Evolutionary conservation across 805 yeast species (phyloP).

Genomic region (Danielozyma ontarioensis): DNA sequence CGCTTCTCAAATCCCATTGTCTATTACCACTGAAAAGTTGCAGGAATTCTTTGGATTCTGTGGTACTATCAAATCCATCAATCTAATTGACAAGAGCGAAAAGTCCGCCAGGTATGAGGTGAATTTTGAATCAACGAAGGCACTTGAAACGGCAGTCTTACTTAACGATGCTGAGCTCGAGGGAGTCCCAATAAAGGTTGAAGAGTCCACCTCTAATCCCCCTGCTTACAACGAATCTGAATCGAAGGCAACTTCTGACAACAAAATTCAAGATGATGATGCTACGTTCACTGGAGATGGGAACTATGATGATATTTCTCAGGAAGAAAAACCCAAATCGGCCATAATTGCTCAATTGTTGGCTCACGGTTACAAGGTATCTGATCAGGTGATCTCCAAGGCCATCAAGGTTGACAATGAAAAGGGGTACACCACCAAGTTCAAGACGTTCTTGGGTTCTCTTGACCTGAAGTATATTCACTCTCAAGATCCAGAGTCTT

Average conservation of each 20-base stretch:
- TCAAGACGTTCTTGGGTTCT: slow-evolving; percentile 48
- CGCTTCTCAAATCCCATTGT: slow-evolving; percentile 52
- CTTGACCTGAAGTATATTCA: slow-evolving; percentile 59
- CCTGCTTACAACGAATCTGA: slow-evolving; percentile 8
- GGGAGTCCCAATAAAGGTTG: slow-evolving; percentile 49
- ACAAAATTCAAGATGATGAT: slow-evolving; percentile 15
- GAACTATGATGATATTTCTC: slow-evolving; percentile 48
- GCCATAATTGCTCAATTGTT: slow-evolving; percentile 73
- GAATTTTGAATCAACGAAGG: slow-evolving; percentile 51
- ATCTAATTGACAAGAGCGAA: slow-evolving; percentile 20
- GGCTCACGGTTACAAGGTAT: slow-evolving; percentile 64
- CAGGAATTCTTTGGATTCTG: slow-evolving; percentile 71
- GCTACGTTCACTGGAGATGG: slow-evolving; percentile 23
- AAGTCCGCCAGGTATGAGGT: slow-evolving; percentile 42
- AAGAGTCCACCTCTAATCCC: slow-evolving; percentile 14
- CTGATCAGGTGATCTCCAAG: slow-evolving; percentile 55
- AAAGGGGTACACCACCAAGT: slow-evolving; percentile 54
- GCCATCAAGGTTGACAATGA: slow-evolving; percentile 62
- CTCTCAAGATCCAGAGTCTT: slow-evolving; percentile 47
- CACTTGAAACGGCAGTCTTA: slow-evolving; percentile 65
- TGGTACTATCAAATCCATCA: slow-evolving; percentile 44
- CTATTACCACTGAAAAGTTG: slow-evolving; percentile 47
- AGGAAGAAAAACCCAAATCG: slow-evolving; percentile 73
- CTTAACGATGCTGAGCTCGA: slow-evolving; percentile 72
- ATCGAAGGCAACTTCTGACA: slow-evolving; percentile 15